A percentile compares a stretch with the other conserved stretches of the same genome.
Evolutionary conservation across 495 filamentous ascomycete species (phyloP).

Genomic region (Trichocladium antarcticum): DNA sequence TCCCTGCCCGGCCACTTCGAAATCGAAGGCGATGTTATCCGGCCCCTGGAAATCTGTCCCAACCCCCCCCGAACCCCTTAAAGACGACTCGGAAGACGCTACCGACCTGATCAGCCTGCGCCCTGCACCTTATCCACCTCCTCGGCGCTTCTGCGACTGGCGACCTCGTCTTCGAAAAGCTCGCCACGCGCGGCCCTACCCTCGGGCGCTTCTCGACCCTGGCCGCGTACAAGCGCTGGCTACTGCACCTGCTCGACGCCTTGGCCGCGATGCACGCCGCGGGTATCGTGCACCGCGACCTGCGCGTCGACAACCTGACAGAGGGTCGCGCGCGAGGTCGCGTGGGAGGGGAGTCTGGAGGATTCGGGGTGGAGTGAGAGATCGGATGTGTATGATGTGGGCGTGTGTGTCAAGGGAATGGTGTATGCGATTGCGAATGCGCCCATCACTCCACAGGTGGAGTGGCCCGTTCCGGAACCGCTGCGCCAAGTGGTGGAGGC

Average conservation of each 20-base stretch:
- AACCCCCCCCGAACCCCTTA: not conserved
- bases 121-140: conserved; percentile 18
- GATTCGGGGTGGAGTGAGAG: conserved; percentile 2
- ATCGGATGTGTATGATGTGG: conserved; percentile 7
- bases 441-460: conserved; percentile 6
- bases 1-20: conserved; percentile 2
- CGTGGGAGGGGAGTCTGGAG: not conserved
- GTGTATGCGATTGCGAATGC: conserved; percentile 7
- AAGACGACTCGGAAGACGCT: conserved; percentile 21
- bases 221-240: conserved; percentile 5
- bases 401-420: conserved; percentile 8
- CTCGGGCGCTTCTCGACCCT: conserved; percentile 11
- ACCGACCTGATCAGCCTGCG: conserved; percentile 8
- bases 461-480: conserved; percentile 5
- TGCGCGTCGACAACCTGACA: conserved; percentile 21
- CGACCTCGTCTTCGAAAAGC: conserved; percentile 20
- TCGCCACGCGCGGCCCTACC: conserved; percentile 4
- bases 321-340: conserved; percentile 7
- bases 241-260: conserved; percentile 11
- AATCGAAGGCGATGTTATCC: conserved; percentile 20
- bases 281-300: conserved; percentile 24
- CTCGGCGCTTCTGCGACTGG: conserved; percentile 17
- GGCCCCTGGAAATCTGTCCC: conserved; percentile 3
- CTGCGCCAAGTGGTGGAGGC: conserved; percentile 4
- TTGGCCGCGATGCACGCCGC: conserved; percentile 17